These are phyloP conservation scores for Magnaporthiopsis poae DNA, from an alignment of 2,329 filamentous ascomycete species.

Conservation along the genomic window DNA sequence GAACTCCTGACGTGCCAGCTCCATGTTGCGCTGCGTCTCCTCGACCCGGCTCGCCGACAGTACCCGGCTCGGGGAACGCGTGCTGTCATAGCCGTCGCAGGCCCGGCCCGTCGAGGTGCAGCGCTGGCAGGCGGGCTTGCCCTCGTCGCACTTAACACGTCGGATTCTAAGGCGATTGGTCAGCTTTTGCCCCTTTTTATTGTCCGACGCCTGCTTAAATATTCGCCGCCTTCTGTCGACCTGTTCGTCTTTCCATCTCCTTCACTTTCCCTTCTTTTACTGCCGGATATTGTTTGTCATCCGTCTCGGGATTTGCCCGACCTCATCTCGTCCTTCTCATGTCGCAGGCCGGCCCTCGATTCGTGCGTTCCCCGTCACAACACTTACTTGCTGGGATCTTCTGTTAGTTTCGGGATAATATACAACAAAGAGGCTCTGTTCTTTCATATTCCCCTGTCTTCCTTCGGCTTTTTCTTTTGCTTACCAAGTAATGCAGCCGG, in stretches of 20 bases:
- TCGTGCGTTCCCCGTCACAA: neutral
- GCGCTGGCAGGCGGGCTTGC: constrained; percentile 23
- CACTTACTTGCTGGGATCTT: constrained; percentile 20
- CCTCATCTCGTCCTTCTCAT: neutral
- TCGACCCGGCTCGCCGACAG: constrained; percentile 7
- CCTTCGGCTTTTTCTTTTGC: constrained; percentile 9
- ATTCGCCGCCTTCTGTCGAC: neutral
- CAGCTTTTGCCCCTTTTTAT: constrained; percentile 19
- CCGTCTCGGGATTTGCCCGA: neutral
- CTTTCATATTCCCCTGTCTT: neutral
- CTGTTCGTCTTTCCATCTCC: neutral
- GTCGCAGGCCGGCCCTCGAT: neutral
- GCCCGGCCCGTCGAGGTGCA: constrained; percentile 25
- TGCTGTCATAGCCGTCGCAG: constrained; percentile 27
- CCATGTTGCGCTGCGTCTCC: constrained; percentile 10
- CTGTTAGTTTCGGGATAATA: constrained; percentile 10
- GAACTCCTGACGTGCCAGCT: constrained; percentile 18
- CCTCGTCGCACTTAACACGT: constrained; percentile 27
- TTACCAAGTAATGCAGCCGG: constrained; percentile 31
- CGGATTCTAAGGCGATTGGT: constrained; percentile 20
- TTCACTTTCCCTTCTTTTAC: neutral
- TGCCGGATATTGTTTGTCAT: neutral
- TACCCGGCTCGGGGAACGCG: constrained; percentile 11
- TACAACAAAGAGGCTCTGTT: neutral
- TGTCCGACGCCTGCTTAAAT: neutral